Base-by-base conservation (phyloP, 768 basidiomycete genomes). In the Termitomyces sp. region DNA sequence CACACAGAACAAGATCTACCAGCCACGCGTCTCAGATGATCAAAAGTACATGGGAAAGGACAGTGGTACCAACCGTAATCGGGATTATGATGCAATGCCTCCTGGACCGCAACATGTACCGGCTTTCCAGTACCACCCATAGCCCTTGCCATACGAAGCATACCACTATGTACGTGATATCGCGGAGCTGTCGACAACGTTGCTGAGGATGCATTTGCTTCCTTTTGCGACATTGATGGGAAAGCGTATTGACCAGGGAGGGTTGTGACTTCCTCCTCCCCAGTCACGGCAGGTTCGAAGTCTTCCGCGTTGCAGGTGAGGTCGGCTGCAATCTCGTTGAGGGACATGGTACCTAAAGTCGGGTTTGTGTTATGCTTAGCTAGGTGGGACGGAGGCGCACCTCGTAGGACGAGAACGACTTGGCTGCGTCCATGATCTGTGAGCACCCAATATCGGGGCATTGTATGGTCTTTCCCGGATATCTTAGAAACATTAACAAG, bases 321-420 rank as follows among this genome's bases (percentile, higher is more conserved):
- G 73, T 94, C 91, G 10, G 90, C 91, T 15, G 91, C 92, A 5
- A 94, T 83, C 72, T 94, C 92, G 66, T 94, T 94, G 47, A 94
- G 77, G 3, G 88, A 89, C 90, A 93, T 90, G 2, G 92, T 94
- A 12, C 92, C 87, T 85, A 50, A 57, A 49, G 6, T 42, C 29
- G 25, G 43, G 9, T 52, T 4, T 15, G 25, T 12, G 37, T n/a
- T 25, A 12, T 3, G 10, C 20, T 36, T 2, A 53, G 14, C 4
- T 4, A 10, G 43, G 11, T 12, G 47, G 3, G 31, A 48, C 38
- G 7, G 8, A 29, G 5, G 67, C 73, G 36, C 47, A 83, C 86
- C 87, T 74, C 89, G 77, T 50, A 91, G 76, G 15, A 93, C 89
- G 31, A 94, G 81, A 10, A 93, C 88, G 52, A 94, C 81, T 70